Percentiles rank a stretch among this genome's conserved stretches.
These are phyloP conservation scores for Alternaria tenuissima DNA, from an alignment of 2,329 filamentous ascomycete species.

Conservation along the genomic window DNA sequence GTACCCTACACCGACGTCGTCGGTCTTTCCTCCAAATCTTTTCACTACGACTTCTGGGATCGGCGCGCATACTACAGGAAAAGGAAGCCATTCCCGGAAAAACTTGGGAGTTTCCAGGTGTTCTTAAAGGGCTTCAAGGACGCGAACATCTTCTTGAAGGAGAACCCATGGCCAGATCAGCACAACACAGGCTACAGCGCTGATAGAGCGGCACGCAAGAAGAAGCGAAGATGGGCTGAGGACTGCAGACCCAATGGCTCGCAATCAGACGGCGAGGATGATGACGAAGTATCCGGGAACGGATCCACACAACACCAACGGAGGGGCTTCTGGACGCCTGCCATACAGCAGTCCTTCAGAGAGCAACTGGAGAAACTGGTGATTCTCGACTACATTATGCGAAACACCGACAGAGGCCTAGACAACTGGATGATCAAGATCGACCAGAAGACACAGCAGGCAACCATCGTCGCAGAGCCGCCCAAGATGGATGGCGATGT, in stretches of 20 bases:
- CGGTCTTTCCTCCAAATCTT: slow-evolving; percentile 92
- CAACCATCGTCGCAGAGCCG: slow-evolving; percentile 86
- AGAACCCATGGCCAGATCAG: slow-evolving; percentile 97
- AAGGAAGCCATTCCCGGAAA: slow-evolving; percentile 84
- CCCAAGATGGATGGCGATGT: slow-evolving; percentile 66
- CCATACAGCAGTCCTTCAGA: slow-evolving; percentile 87
- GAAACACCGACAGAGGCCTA: slow-evolving; percentile 93
- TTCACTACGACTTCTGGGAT: slow-evolving; percentile 98
- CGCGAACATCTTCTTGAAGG: slow-evolving; percentile 91
- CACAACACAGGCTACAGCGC: slow-evolving; percentile 72
- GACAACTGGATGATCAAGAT: slow-evolving; percentile 99
- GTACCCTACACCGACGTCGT: slow-evolving; percentile 98
- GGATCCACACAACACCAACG: slow-evolving; percentile 50
- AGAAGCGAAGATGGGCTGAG: slow-evolving; percentile 75
- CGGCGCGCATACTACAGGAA: slow-evolving; percentile 86
- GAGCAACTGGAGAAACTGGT: slow-evolving; percentile 97
- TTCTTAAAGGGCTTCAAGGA: slow-evolving; percentile 98
- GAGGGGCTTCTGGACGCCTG: slow-evolving; percentile 84
- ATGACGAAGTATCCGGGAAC: slow-evolving; percentile 53
- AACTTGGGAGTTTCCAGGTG: slow-evolving; percentile 95
- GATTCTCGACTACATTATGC: slow-evolving; percentile 98
- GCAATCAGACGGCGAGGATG: slow-evolving; percentile 69
- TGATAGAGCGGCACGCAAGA: slow-evolving; percentile 71
- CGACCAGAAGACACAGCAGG: slow-evolving; percentile 82
- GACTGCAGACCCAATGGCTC: slow-evolving; percentile 75